These are phyloP conservation scores for Thinopyrum elongatum DNA, from an alignment of 176 grass and related monocot species.

Conservation along the genomic window DNA sequence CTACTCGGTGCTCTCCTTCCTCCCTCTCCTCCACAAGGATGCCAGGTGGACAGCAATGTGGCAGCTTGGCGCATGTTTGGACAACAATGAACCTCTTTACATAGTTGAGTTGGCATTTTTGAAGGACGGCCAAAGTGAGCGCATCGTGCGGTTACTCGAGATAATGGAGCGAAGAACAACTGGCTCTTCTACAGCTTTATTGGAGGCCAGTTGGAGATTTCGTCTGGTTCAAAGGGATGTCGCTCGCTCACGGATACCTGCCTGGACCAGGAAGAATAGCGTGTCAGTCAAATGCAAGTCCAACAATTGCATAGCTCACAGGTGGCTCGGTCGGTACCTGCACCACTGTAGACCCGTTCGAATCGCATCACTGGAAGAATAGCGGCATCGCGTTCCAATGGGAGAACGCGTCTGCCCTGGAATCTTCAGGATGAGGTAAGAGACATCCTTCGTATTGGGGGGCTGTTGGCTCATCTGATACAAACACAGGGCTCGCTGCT, in stretches of 20 bases:
- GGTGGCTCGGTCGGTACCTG: slow-evolving; percentile 15
- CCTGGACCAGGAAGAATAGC: slow-evolving; percentile 15
- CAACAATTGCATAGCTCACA: not conserved
- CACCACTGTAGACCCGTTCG: slow-evolving; percentile 34
- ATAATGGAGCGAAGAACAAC: not conserved
- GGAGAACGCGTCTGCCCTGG: slow-evolving; percentile 41
- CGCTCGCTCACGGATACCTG: slow-evolving; percentile 5
- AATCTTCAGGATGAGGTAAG: slow-evolving; percentile 41
- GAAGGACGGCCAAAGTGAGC: not conserved
- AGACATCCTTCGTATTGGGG: slow-evolving; percentile 16
- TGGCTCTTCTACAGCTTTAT: not conserved
- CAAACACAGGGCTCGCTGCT: slow-evolving; percentile 11
- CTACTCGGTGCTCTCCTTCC: not conserved
- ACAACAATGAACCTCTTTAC: not conserved
- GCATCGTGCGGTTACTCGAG: not conserved
- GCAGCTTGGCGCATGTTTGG: not conserved
- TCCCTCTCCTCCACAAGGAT: not conserved
- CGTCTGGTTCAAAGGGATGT: slow-evolving; percentile 49
- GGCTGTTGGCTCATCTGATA: not conserved
- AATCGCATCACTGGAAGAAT: slow-evolving; percentile 31
- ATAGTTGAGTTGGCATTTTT: not conserved
- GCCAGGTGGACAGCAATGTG: not conserved
- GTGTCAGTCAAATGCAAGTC: slow-evolving; percentile 20
- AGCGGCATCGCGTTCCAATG: slow-evolving; percentile 29
- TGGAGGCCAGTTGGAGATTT: slow-evolving; percentile 5